Base-by-base conservation (phyloP, 2,329 filamentous ascomycete genomes). In the Ascochyta fabae region DNA sequence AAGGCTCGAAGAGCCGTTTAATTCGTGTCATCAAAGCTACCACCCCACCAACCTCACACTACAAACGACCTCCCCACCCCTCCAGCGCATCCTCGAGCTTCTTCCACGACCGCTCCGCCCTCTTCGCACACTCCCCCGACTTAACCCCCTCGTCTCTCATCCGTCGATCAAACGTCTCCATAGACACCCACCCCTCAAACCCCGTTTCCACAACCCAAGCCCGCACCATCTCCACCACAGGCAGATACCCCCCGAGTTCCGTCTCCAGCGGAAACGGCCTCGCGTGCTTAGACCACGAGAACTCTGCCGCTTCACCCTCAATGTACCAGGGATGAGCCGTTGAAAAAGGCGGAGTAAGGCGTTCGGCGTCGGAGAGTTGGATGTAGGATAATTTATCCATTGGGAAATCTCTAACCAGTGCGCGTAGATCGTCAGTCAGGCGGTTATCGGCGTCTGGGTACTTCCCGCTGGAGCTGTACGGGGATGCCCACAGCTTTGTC, bases 401-500 rank as follows among this genome's bases (percentile, higher is more conserved):
- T 3, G 42, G 42, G 13, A 35, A 45, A 4, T 16, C 22, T 10
- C 12, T 24, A 2, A 45, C 3, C 9, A 45, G 34, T 6, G 31
- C 19, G 5, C 8, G 19, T 12, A 45, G 42, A 10, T 45, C 42
- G 1, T n/a, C 6, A 5, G 29, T 6, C 6, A 45, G 31, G 6
- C 13, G 19, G 3, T 0, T 4, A 16, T 45, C 42, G 2, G 56
- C 65, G 33, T 59, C 41, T 3, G 44, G 48, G 3, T 45, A 57
- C 38, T 42, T 60, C 1, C 64, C 59, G 12, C 16, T 46, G 1
- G 48, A 19, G 1, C 49, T 10, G 10, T 53, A 42, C 0, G 64
- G 62, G 22, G 59, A 57, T 0, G 54, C 65, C 47, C 56, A 68
- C 3, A 68, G 29, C 0, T 59, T 48, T 13, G 52, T 64, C 3